A percentile compares a stretch with the other conserved stretches of the same genome.
Evolutionary conservation across 441 rosid species (phyloP).

Genomic region (Viola pubescens): DNA sequence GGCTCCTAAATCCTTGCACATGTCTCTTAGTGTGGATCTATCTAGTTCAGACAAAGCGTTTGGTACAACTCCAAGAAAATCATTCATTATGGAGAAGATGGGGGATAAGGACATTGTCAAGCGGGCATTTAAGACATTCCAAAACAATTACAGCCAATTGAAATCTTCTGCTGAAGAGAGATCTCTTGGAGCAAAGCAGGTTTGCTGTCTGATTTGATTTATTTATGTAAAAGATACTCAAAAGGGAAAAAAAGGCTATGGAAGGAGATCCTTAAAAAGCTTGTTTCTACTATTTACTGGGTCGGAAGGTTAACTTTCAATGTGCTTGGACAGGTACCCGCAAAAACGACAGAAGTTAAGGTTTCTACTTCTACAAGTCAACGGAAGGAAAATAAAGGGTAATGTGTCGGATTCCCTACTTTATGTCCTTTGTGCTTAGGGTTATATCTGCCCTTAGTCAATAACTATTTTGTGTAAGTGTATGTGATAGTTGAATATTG

Average conservation of each 20-base stretch:
- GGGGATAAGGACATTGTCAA: slow-evolving; percentile 96
- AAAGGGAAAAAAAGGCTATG: background rate
- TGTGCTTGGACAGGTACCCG: slow-evolving; percentile 35
- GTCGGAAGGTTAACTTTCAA: slow-evolving; percentile 10
- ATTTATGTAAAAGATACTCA: slow-evolving; percentile 6
- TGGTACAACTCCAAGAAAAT: slow-evolving; percentile 40
- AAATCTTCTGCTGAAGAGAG: slow-evolving; percentile 37
- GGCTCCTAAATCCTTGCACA: slow-evolving; percentile 67
- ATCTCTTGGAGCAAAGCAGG: slow-evolving; percentile 52
- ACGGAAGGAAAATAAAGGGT: slow-evolving; percentile 63
- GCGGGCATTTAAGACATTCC: slow-evolving; percentile 86
- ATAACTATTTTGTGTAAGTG: slow-evolving; percentile 6
- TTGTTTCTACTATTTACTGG: background rate
- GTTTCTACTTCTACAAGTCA: slow-evolving; percentile 32
- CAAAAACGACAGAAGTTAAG: slow-evolving; percentile 32
- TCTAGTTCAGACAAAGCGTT: slow-evolving; percentile 36
- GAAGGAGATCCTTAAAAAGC: background rate
- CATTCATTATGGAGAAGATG: slow-evolving; percentile 91
- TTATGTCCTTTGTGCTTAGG: slow-evolving; percentile 3
- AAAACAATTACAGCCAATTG: slow-evolving; percentile 41
- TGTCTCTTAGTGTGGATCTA: slow-evolving; percentile 48
- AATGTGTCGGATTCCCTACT: slow-evolving; percentile 19
- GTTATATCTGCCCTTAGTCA: background rate
- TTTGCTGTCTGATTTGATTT: slow-evolving; percentile 19
- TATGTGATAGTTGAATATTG: slow-evolving; percentile 7